Conservation (phyloP, 202 grass and related monocot genomes). For the Eragrostis tef region DNA sequence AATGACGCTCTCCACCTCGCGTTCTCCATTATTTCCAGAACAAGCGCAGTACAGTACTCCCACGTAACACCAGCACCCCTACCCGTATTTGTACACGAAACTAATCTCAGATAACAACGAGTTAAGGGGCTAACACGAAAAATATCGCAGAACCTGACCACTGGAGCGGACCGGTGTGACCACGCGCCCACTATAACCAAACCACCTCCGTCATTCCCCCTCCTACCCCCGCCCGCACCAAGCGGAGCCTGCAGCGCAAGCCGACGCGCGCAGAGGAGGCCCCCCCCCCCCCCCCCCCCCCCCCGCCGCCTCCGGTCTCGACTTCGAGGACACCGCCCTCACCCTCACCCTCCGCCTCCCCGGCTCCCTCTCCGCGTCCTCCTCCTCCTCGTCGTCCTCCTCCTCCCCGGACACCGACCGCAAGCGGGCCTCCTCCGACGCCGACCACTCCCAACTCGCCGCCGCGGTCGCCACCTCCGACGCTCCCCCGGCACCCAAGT, state of each 20-base stretch:
- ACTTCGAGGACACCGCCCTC: constrained; percentile 91
- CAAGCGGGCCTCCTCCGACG: constrained; percentile 52
- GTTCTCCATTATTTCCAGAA: rapidly evolving
- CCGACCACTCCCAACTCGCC: constrained; percentile 46
- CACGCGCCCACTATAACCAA: constrained; percentile 55
- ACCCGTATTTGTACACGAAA: not conserved
- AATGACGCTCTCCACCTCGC: rapidly evolving
- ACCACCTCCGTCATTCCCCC: constrained; percentile 15
- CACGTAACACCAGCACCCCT: no score
- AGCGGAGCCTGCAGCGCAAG: not conserved
- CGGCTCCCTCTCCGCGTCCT: constrained; percentile 38
- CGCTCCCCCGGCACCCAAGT: constrained; percentile 71
- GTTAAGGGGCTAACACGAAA: not conserved
- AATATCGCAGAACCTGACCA: not conserved
- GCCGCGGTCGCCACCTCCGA: constrained; percentile 30
- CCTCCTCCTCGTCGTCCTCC: constrained; percentile 25
- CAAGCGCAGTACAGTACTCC: no score
- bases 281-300: not conserved
- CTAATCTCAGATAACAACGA: not conserved
- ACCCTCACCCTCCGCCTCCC: constrained; percentile 67
- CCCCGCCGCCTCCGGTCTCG: constrained; percentile 65
- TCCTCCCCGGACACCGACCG: constrained; percentile 53
- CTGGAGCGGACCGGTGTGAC: constrained; percentile 52
- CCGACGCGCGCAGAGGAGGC: not conserved
- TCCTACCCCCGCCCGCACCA: not conserved